A percentile compares a stretch with the other conserved stretches of the same genome.
These are phyloP conservation scores for Geotrichum siamense DNA, from an alignment of 1,139 yeast genomes.

Conservation along the genomic window DNA sequence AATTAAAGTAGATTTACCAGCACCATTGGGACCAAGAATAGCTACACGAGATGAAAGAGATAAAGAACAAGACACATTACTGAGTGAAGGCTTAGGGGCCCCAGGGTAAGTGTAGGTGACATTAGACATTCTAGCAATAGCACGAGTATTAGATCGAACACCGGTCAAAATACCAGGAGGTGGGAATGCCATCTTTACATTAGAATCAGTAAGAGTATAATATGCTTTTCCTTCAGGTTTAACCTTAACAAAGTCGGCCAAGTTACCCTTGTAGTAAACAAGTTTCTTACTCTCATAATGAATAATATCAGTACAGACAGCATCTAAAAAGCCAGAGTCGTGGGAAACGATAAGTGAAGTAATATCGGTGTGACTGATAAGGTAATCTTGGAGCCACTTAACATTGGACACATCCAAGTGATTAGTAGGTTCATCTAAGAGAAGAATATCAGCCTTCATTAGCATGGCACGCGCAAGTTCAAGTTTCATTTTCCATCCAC, in stretches of 20 bases:
- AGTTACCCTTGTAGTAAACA: slow-evolving; percentile 92
- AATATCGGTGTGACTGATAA: slow-evolving; percentile 67
- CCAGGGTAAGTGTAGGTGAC: slow-evolving; percentile 91
- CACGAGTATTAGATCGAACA: slow-evolving; percentile 88
- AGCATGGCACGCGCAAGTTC: slow-evolving; percentile 98
- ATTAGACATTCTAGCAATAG: slow-evolving; percentile 84
- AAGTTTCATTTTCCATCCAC: slow-evolving; percentile 93
- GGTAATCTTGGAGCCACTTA: slow-evolving; percentile 86
- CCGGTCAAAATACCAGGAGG: slow-evolving; percentile 97
- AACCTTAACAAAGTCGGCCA: slow-evolving; percentile 86
- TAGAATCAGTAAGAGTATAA: slow-evolving; percentile 86
- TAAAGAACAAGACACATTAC: slow-evolving; percentile 75
- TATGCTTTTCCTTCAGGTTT: slow-evolving; percentile 96
- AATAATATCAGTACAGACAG: slow-evolving; percentile 92
- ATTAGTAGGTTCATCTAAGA: slow-evolving; percentile 97
- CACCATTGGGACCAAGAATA: slow-evolving; percentile 96
- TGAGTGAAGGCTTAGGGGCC: slow-evolving; percentile 72
- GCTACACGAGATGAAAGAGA: slow-evolving; percentile 94
- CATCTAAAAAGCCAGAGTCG: slow-evolving; percentile 93
- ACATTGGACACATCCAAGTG: slow-evolving; percentile 94
- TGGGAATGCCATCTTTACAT: slow-evolving; percentile 96
- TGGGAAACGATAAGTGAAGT: slow-evolving; percentile 95
- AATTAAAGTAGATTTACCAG: slow-evolving; percentile 94
- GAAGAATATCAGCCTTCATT: slow-evolving; percentile 90
- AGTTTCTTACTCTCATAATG: slow-evolving; percentile 94